Base-by-base conservation (phyloP, 2,329 filamentous ascomycete species). In the Aulographum hederae region DNA sequence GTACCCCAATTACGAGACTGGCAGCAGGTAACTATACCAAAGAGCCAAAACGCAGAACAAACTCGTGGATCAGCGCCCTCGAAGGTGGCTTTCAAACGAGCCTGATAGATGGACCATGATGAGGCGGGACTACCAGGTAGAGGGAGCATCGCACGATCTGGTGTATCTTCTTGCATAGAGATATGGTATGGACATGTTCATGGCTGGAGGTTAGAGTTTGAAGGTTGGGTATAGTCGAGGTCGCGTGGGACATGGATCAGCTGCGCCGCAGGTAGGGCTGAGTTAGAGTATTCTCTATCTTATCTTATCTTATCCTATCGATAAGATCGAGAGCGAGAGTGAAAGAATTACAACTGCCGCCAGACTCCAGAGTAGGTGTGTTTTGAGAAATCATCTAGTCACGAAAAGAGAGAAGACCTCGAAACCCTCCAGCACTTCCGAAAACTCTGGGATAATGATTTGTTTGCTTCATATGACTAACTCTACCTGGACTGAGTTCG, bases 31-130 rank as follows among this genome's bases (percentile, higher is more conserved):
- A 23, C 39, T 55, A 43, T 60, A 94, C 86, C 86, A 47, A 95
- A 91, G 2, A 94, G 63, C 85, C 85, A 95, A 47, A 95, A 95
- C 18, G 86, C 80, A 31, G 73, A 48, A 34, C 81, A 65, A 12
- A 93, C 79, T 31, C 74, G 63, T 2, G 67, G 64, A 45, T 91
- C 73, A 30, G 73, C 67, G 35, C 74, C 74, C 18, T 65, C 64
- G 34, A 89, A 71, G 28, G 78, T 44, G 14, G 64, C 58, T 31
- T 56, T 59, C 17, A 89, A 46, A 21, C 79, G 71, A 17, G 74
- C 70, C 36, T 64, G 63, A 52, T 80, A 86, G 34, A 70, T 52
- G n/a, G 71, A 66, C 77, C 79, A 85, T 30, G 78, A 80, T 3
- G 79, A 65, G 19, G 60, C 57, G 18, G 70, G 63, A 23, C 64